Evolutionary conservation across 345 rosid species (phyloP).

Genomic region (Limnanthes douglasii): DNA sequence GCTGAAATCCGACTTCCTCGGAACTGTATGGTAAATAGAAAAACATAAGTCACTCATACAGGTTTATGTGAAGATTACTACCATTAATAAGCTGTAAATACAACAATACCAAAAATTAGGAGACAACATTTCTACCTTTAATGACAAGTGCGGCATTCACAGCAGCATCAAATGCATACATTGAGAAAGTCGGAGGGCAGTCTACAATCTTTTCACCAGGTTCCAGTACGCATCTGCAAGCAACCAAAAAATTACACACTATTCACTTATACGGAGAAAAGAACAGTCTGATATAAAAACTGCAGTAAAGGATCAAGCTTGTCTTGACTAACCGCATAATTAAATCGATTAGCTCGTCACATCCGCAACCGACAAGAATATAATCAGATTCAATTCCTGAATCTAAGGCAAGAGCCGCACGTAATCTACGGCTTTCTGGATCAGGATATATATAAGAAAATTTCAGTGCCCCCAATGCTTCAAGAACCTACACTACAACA

Average conservation of each 20-base stretch:
- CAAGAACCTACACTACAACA: slow-evolving; percentile 54
- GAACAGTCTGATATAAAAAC: not conserved
- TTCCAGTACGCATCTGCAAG: slow-evolving; percentile 69
- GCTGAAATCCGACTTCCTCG: slow-evolving; percentile 77
- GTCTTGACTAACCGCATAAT: slow-evolving; percentile 64
- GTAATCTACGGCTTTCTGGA: slow-evolving; percentile 70
- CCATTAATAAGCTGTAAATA: not conserved
- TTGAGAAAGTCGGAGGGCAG: slow-evolving; percentile 96
- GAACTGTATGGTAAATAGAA: slow-evolving; percentile 31
- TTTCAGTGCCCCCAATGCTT: slow-evolving; percentile 78
- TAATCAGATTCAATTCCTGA: slow-evolving; percentile 77
- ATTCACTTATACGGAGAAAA: not conserved
- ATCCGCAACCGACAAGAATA: slow-evolving; percentile 94
- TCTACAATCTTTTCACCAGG: slow-evolving; percentile 94
- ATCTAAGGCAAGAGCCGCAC: slow-evolving; percentile 73
- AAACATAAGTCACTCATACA: not conserved
- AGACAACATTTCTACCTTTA: slow-evolving; percentile 34
- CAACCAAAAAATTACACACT: not conserved
- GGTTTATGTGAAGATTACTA: not conserved
- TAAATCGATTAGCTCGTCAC: slow-evolving; percentile 90
- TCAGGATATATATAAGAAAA: slow-evolving; percentile 90
- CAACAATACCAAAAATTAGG: not conserved
- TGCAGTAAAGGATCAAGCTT: not conserved
- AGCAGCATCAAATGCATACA: slow-evolving; percentile 97
- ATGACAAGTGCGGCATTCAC: slow-evolving; percentile 71